phyloP scores from a whole-genome alignment of 345 rosid genomes.

The Stellera chamaejasme region DNA sequence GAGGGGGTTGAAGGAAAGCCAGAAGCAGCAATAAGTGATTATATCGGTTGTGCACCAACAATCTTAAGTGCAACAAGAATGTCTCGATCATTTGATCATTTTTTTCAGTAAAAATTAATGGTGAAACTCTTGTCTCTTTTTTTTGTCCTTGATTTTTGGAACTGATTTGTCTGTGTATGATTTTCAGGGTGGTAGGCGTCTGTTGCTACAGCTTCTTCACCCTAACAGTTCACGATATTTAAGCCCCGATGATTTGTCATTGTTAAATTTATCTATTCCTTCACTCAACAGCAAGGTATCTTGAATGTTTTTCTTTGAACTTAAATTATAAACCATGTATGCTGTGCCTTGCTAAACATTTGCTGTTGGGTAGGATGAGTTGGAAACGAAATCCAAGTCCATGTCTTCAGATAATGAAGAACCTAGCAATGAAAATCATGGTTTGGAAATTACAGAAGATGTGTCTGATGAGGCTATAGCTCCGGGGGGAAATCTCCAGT shows the following conservation, averaged over 20 bases:
- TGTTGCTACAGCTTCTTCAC: constrained; percentile 72
- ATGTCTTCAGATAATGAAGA: constrained; percentile 26
- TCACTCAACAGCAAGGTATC: constrained; percentile 61
- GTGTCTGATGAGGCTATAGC: constrained; percentile 16
- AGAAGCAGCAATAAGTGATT: too few relatives aligned
- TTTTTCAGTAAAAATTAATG: constrained; percentile 2
- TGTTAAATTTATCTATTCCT: constrained; percentile 53
- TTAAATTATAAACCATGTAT: background rate
- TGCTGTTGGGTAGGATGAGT: constrained; percentile 29
- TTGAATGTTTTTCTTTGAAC: constrained; percentile 10
- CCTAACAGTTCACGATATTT: constrained; percentile 71
- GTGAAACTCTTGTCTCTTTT: background rate
- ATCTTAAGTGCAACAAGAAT: background rate
- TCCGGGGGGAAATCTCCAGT: constrained; percentile 23
- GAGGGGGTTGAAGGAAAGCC: too few relatives aligned
- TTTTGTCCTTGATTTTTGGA: constrained; percentile 6
- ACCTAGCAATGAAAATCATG: constrained; percentile 22
- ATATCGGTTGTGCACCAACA: too few relatives aligned
- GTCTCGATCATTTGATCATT: constrained; percentile 1
- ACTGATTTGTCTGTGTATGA: constrained; percentile 4
- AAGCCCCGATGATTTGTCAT: constrained; percentile 65
- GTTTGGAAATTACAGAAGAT: constrained; percentile 18
- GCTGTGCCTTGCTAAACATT: constrained; percentile 8
- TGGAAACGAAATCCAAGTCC: constrained; percentile 30
- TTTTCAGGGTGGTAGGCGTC: constrained; percentile 69